Evolutionary conservation across 2,329 filamentous ascomycete species (phyloP).

Genomic region (Ramichloridium luteum): DNA sequence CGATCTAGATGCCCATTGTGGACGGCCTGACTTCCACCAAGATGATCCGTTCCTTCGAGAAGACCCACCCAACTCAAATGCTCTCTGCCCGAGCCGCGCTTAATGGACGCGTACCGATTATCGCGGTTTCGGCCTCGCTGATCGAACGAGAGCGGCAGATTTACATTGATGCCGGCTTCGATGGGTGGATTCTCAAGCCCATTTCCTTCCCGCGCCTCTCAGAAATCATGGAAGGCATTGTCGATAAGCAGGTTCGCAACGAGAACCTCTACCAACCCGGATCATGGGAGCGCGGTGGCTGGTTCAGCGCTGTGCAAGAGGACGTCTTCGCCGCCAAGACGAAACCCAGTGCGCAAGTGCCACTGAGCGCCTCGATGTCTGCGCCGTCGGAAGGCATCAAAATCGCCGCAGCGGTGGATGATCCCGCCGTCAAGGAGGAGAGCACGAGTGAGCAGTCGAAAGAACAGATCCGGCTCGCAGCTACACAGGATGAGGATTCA

Average conservation of each 20-base stretch:
- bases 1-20: slow-evolving; percentile 72
- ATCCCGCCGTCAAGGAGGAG: slow-evolving; percentile 24
- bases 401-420: slow-evolving; percentile 22
- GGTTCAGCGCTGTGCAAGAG: slow-evolving; percentile 48
- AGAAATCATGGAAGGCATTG: slow-evolving; percentile 56
- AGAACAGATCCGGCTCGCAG: slow-evolving; percentile 22
- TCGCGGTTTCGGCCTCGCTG: slow-evolving; percentile 76
- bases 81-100: slow-evolving; percentile 47
- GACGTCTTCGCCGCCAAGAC: slow-evolving; percentile 29
- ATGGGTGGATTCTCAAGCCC: slow-evolving; percentile 83
- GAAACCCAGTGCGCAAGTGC: slow-evolving; percentile 17
- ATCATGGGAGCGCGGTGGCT: slow-evolving; percentile 75
- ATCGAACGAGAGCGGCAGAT: slow-evolving; percentile 54
- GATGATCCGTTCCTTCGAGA: slow-evolving; percentile 66
- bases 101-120: slow-evolving; percentile 63
- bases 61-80: slow-evolving; percentile 35
- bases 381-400: slow-evolving; percentile 19
- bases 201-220: slow-evolving; percentile 68
- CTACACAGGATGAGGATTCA: slow-evolving; percentile 14
- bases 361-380: slow-evolving; percentile 9
- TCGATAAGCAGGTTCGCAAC: slow-evolving; percentile 45
- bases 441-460: slow-evolving; percentile 20
- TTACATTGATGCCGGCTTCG: slow-evolving; percentile 70
- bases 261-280: slow-evolving; percentile 58
- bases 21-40: slow-evolving; percentile 72